Evolutionary conservation across 129 eudicot genomes (phyloP).

Genomic region (Flaveria ramosissima): DNA sequence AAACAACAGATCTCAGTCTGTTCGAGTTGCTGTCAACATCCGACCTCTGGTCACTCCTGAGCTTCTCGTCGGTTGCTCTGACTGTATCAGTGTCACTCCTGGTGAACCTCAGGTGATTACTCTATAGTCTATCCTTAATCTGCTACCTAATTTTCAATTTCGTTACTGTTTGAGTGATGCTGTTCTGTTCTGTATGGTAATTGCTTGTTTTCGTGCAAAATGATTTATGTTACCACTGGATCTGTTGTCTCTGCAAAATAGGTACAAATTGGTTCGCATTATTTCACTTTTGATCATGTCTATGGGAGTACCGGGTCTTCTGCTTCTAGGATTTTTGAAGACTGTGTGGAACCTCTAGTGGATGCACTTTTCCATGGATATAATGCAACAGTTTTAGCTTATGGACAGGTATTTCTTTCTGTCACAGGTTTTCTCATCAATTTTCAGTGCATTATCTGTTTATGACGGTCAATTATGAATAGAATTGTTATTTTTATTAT

Average conservation of each 20-base stretch:
- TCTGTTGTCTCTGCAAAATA: conserved; percentile 25
- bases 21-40: conserved; percentile 83
- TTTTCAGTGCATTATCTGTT: not conserved
- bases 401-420: conserved; percentile 70
- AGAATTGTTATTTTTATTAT: not conserved
- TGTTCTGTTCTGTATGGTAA: not conserved
- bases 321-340: conserved; percentile 56
- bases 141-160: not conserved
- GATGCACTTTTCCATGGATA: conserved; percentile 82
- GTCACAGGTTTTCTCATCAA: not conserved
- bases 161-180: not conserved
- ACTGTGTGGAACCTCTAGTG: conserved; percentile 80
- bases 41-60: conserved; percentile 86
- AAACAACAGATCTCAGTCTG: conserved; percentile 57
- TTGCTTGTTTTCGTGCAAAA: conserved; percentile 7
- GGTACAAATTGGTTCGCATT: conserved; percentile 93
- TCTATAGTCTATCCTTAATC: not conserved
- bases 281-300: conserved; percentile 81
- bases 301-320: conserved; percentile 57
- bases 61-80: conserved; percentile 80
- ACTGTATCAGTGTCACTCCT: conserved; percentile 63
- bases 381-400: conserved; percentile 90
- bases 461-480: conserved; percentile 11
- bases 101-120: conserved; percentile 78
- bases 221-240: not conserved